These are phyloP conservation scores for Megacollybia marginata DNA, from an alignment of 768 basidiomycete genomes.

Conservation along the genomic window DNA sequence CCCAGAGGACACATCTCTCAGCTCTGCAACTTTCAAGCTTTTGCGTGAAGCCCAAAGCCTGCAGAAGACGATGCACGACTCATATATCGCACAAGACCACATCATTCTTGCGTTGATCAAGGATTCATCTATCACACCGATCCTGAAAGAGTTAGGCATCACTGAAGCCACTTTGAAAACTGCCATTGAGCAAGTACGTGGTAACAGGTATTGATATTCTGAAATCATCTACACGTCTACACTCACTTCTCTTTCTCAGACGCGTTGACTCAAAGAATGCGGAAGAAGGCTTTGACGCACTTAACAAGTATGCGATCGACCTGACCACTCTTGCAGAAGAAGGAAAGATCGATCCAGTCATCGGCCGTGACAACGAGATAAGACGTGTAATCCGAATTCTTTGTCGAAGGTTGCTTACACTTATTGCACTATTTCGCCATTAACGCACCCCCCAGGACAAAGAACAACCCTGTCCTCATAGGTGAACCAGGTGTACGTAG, in stretches of 20 bases:
- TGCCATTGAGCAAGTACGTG: constrained; percentile 72
- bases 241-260: too few relatives aligned
- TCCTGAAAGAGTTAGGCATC: constrained; percentile 73
- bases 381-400: constrained; percentile 78
- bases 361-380: constrained; percentile 90
- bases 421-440: not conserved
- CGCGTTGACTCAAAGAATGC: too few relatives aligned
- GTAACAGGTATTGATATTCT: constrained; percentile 40
- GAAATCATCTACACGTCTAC: too few relatives aligned
- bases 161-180: constrained; percentile 68
- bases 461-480: constrained; percentile 96
- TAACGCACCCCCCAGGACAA: constrained; percentile 52
- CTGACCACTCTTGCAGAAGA: constrained; percentile 83
- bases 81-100: constrained; percentile 91
- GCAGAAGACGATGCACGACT: constrained; percentile 83
- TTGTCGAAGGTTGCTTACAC: constrained; percentile 49
- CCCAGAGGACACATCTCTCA: constrained; percentile 71
- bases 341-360: constrained; percentile 93
- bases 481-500: constrained; percentile 76
- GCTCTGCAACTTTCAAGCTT: constrained; percentile 49
- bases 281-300: constrained; percentile 71
- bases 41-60: constrained; percentile 69
- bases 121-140: constrained; percentile 53
- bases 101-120: constrained; percentile 79
- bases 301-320: constrained; percentile 84